Evolutionary conservation across 345 rosid genomes (phyloP).

Genomic region (Eucalyptus marginata): DNA sequence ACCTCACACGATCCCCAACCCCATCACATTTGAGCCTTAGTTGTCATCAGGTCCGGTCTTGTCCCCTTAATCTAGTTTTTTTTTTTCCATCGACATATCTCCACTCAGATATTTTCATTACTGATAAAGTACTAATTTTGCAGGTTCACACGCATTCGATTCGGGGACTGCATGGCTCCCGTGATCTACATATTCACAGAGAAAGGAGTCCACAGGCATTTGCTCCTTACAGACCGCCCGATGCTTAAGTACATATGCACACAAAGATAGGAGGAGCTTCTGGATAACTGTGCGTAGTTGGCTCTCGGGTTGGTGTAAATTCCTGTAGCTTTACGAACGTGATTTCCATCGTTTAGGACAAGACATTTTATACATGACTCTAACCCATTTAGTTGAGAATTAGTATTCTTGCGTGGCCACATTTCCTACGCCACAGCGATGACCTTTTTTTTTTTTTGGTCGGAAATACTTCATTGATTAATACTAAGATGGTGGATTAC

Average conservation of each 20-base stretch:
- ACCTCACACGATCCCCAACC: background rate
- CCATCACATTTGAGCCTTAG: background rate
- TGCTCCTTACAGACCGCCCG: background rate
- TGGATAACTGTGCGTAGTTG: background rate
- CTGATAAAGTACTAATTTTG: background rate
- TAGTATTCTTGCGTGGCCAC: background rate
- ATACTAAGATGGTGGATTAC: no score
- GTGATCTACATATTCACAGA: background rate
- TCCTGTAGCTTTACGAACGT: background rate
- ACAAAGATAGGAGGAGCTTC: background rate
- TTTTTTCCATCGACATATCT: background rate
- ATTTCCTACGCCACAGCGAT: background rate
- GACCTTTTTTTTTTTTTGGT: background rate
- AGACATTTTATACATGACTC: background rate
- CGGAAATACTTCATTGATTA: no score
- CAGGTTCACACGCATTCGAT: background rate
- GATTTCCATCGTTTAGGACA: background rate
- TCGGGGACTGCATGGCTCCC: background rate
- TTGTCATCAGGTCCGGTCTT: background rate
- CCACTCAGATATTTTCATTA: background rate
- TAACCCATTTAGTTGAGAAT: background rate
- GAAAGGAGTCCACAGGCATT: background rate
- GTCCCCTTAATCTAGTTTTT: background rate
- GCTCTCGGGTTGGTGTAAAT: background rate
- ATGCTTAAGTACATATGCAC: background rate